Base-by-base conservation (phyloP, 208 protist genomes). In the Wallacemonas collosoma region DNA sequence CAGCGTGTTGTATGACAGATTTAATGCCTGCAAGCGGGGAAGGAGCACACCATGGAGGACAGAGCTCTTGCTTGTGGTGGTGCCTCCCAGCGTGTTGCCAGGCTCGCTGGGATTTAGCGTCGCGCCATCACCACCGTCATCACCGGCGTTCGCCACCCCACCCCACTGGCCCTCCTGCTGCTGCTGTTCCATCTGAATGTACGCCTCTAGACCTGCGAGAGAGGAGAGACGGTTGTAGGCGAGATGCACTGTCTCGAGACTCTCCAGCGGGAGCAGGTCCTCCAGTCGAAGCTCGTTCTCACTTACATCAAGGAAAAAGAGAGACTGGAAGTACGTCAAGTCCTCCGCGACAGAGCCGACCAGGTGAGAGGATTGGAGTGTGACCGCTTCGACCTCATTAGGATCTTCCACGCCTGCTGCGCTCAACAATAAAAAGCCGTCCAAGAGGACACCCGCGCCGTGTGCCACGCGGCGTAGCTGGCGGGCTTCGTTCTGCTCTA, bases 1-100 rank as follows among this genome's bases (percentile, higher is more conserved):
- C 55, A 97, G 83, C 26, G 39, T 55, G 71, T 97, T 97, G 81
- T 93, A 97, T 15, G 93, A 93, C 43, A 97, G 76, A 73, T 97
- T 93, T 43, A 97, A 84, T 12, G 90, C 82, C 58, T 63, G 62
- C 39, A 94, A 62, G 51, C 77, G 54, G 39, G 86, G 79, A 38
- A 94, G 72, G 3, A 90, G 69, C 39, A 87, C 85, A 71, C 86
- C 84, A 65, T 83, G 73, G 3, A 68, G 36, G 43, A 48, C 72
- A 9, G 69, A 63, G 62, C 68, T 68, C 11, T 65, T 62, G 44
- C 45, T 61, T 36, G 53, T 65, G 15, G 68, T 45, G 14, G 68
- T 57, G 12, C 14, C 56, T 44, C 66, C 41, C 50, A 57, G 11
- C 26, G 26, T 26, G 6, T 3, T 40, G 43, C 8, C 56, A 15